Conservation (phyloP, 208 protist species). For the Wallacemonas sp. region DNA sequence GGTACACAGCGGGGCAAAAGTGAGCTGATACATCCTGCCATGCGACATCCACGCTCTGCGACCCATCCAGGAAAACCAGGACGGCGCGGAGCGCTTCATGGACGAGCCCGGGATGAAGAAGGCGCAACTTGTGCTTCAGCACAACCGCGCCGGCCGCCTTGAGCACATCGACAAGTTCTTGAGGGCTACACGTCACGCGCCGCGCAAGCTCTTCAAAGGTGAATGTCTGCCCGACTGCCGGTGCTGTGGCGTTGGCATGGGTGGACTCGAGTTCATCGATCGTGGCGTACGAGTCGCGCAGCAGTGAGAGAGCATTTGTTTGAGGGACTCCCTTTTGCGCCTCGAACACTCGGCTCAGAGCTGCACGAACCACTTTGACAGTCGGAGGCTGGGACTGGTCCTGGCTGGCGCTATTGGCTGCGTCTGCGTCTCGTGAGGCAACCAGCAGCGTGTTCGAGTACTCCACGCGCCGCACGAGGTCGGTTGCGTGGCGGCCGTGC, state of each 20-base stretch:
- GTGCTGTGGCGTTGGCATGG: background rate
- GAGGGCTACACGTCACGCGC: conserved; percentile 38
- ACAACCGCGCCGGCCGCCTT: conserved; percentile 47
- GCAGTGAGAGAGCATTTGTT: conserved; percentile 22
- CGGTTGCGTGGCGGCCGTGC: conserved; percentile 29
- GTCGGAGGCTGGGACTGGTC: conserved; percentile 1
- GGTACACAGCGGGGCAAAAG: conserved; percentile 61
- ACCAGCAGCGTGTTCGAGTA: conserved; percentile 83
- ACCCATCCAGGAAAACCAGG: conserved; percentile 40
- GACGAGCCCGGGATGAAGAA: conserved; percentile 46
- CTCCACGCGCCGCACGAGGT: conserved; percentile 60
- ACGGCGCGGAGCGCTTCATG: conserved; percentile 39
- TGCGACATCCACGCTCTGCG: conserved; percentile 13
- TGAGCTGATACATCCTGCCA: conserved; percentile 34
- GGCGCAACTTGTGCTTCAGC: conserved; percentile 44
- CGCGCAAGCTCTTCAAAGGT: conserved; percentile 58
- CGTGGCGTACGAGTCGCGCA: conserved; percentile 35
- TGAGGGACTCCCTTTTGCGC: conserved; percentile 34
- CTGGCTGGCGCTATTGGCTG: background rate
- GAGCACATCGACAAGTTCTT: conserved; percentile 45
- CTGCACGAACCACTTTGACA: conserved; percentile 35
- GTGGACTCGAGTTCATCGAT: conserved; percentile 50
- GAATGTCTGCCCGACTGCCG: conserved; percentile 5
- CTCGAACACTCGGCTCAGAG: conserved; percentile 55
- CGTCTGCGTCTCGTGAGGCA: conserved; percentile 24